Percentiles rank a stretch among this genome's conserved stretches.
Evolutionary conservation across 345 rosid species (phyloP).

Genomic region (Citrus maxima): DNA sequence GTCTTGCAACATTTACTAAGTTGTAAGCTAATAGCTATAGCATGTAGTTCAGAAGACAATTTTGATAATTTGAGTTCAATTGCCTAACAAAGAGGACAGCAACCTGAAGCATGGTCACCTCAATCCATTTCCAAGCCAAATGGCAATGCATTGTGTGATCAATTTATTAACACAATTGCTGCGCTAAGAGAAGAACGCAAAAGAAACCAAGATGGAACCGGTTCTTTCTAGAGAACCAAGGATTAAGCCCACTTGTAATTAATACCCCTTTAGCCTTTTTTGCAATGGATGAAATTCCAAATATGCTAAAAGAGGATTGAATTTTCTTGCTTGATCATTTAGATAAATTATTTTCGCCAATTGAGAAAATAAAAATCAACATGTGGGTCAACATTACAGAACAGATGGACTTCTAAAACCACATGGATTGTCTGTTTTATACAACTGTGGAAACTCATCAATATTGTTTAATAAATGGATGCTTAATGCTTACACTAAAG

Average conservation of each 20-base stretch:
- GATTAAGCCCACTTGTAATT: not conserved
- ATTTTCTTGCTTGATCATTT: not conserved
- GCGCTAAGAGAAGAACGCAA: not conserved
- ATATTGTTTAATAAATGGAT: not conserved
- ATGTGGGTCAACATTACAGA: conserved; percentile 21
- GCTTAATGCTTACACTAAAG: not conserved
- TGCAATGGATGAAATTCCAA: conserved; percentile 13
- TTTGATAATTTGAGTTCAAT: not conserved
- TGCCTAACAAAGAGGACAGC: not conserved
- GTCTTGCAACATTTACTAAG: not conserved
- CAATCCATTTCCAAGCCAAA: conserved; percentile 2
- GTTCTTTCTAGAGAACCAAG: conserved; percentile 5
- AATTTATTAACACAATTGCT: not conserved
- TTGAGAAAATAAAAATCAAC: conserved; percentile 9
- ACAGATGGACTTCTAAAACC: conserved; percentile 22
- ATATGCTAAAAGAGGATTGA: not conserved
- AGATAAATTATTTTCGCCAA: not conserved
- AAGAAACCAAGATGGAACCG: not conserved
- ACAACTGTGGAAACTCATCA: not conserved
- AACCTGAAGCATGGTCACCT: not conserved
- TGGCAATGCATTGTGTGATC: not conserved
- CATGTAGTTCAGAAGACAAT: not conserved
- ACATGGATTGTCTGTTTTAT: conserved; percentile 27
- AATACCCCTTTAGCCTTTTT: not conserved
- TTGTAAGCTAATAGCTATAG: not conserved